Evolutionary conservation across 192 early-diverging fungal genomes (phyloP).

Genomic region (Dissophora globulifera): DNA sequence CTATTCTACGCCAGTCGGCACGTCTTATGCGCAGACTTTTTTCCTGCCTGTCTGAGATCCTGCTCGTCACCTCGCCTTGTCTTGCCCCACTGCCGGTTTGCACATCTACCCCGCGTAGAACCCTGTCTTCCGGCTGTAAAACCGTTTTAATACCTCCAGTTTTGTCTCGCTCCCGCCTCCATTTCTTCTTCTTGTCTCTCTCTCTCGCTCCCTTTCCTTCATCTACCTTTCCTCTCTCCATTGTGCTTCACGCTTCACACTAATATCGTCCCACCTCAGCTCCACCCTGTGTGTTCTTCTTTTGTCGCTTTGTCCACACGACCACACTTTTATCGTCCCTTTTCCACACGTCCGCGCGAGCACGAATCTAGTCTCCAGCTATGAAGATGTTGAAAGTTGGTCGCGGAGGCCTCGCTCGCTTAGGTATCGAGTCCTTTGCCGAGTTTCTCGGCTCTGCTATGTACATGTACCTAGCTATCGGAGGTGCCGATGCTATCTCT

Average conservation of each 20-base stretch:
- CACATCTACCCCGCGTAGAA: too few species aligned
- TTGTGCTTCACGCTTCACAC: neutral
- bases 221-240: neutral
- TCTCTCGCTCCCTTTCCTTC: neutral
- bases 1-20: too few species aligned
- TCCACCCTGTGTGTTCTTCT: too few species aligned
- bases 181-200: neutral
- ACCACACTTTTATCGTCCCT: too few species aligned
- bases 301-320: too few species aligned
- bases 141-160: too few species aligned
- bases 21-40: too few species aligned
- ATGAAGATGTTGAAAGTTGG: constrained; percentile 3
- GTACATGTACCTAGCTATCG: constrained; percentile 56
- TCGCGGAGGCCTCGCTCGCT: constrained; percentile 6
- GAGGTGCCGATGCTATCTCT: constrained; percentile 46
- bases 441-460: constrained; percentile 57
- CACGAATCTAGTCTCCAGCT: constrained; percentile 36
- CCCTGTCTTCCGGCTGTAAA: neutral
- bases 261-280: neutral
- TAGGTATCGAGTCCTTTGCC: constrained; percentile 26
- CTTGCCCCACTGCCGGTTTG: too few species aligned
- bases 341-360: too few species aligned
- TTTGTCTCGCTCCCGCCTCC: neutral
- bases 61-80: too few species aligned
- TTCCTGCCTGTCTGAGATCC: too few species aligned